Base-by-base conservation (phyloP, 2,329 filamentous ascomycete genomes). In the Xylaria sp. region DNA sequence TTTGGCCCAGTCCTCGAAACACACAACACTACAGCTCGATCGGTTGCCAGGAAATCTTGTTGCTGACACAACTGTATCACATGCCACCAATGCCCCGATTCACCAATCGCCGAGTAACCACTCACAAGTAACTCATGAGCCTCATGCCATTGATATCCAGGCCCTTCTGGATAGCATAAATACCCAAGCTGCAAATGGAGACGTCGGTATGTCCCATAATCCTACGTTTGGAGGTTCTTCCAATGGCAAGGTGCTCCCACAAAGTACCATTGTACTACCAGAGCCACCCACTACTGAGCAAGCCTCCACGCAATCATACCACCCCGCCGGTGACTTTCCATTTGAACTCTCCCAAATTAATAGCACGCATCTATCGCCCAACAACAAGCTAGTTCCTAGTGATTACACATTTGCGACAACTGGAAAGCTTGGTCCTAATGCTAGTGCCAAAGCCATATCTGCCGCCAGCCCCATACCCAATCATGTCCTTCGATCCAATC, bases 211-310 rank as follows among this genome's bases (percentile, higher is more conserved):
- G 75, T 75, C 63, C 68, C 75, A 78, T 76, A 78, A 73, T 65
- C 71, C 74, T 6, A 72, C 72, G 69, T 65, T 67, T 63, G 68
- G 76, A 65, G 69, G 67, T 61, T 64, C 68, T 73, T 69, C 75
- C 70, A 71, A 55, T 62, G 61, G 63, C 35, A 47, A 72, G 29
- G 71, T 73, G 64, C 73, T 74, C 58, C 68, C 76, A 73, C 67
- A 78, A 76, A 66, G 79, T 74, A 70, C 83, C 70, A 81, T 84
- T 75, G 79, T 87, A 68, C 85, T 84, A 74, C 78, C 84, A 64
- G 82, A 82, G 74, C 84, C 83, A 59, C 83, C 83, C 57, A 71
- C 80, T 68, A 79, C 82, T 32, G 79, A 83, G 69, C 80, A 83
- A 67, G 76, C 78, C 66, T 73, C 75, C 63, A 71, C 79, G 70